Conservation (phyloP, 148 eudicot species). For the Chenopodium formosanum region DNA sequence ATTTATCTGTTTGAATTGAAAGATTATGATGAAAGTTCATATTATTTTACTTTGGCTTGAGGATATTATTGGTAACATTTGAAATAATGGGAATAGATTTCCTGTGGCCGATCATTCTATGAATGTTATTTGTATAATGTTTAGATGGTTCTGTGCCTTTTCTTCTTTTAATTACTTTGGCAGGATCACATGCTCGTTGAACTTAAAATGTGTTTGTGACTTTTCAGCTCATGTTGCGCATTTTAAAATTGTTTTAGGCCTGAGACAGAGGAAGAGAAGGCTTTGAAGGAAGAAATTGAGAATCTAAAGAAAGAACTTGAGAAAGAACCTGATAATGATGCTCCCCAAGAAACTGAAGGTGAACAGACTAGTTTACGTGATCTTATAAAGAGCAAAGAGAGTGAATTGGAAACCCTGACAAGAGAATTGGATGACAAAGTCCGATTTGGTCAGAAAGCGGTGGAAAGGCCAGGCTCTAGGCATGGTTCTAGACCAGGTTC, state of each 20-base stretch:
- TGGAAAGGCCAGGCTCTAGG: constrained; percentile 81
- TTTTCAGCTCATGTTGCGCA: constrained; percentile 7
- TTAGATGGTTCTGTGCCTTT: background rate
- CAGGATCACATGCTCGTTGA: constrained; percentile 1
- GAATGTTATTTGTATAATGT: background rate
- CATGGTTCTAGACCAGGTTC: constrained; percentile 39
- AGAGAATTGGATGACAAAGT: constrained; percentile 78
- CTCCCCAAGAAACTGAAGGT: constrained; percentile 33
- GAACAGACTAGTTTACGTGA: constrained; percentile 41
- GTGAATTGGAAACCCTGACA: constrained; percentile 56
- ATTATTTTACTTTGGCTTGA: background rate
- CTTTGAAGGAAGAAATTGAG: constrained; percentile 43
- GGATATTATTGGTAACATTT: background rate
- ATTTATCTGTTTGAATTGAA: background rate
- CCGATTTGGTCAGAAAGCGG: constrained; percentile 61
- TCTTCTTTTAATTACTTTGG: background rate
- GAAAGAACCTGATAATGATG: constrained; percentile 41
- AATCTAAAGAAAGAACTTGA: constrained; percentile 37
- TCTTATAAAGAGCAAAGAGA: constrained; percentile 47
- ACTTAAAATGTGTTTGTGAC: background rate
- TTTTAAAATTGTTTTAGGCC: constrained; percentile 33
- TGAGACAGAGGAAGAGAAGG: constrained; percentile 46
- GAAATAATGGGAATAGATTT: background rate
- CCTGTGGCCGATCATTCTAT: background rate
- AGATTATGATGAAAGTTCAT: background rate